phyloP scores from a whole-genome alignment of 148 eudicot species.

The Nepenthes mirabilis region DNA sequence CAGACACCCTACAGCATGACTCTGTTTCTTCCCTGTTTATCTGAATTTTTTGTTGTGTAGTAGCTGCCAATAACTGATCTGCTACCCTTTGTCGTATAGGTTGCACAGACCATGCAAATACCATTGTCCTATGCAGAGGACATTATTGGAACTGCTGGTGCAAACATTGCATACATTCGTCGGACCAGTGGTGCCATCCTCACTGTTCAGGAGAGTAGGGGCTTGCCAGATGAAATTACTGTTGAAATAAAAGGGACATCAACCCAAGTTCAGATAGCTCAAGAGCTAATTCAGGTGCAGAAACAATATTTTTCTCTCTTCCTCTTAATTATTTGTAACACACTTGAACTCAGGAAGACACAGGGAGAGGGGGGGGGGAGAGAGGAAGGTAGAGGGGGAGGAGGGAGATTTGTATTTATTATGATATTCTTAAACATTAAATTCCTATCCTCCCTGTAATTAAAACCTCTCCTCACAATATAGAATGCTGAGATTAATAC shows the following conservation, averaged over 20 bases:
- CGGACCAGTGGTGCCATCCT: slow-evolving; percentile 78
- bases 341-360: no score
- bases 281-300: slow-evolving; percentile 73
- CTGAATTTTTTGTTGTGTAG: no score
- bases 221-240: slow-evolving; percentile 68
- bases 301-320: neutral
- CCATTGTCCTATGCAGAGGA: slow-evolving; percentile 81
- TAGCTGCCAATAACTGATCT: no score
- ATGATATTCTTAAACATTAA: no score
- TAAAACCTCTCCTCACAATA: no score
- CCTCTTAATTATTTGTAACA: neutral
- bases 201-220: slow-evolving; percentile 72
- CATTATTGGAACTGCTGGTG: slow-evolving; percentile 72
- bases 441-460: no score
- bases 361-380: no score
- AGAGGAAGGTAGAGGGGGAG: no score
- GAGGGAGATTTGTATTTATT: no score
- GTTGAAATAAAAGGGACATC: slow-evolving; percentile 82
- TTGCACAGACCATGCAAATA: slow-evolving; percentile 84
- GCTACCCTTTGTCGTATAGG: slow-evolving; percentile 16
- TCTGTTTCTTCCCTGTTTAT: no score
- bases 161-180: slow-evolving; percentile 75
- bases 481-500: no score
- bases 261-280: slow-evolving; percentile 74
- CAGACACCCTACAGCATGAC: no score